These are phyloP conservation scores for Pythium brachiatum DNA, from an alignment of 352 stramenopile genomes.

Conservation along the genomic window DNA sequence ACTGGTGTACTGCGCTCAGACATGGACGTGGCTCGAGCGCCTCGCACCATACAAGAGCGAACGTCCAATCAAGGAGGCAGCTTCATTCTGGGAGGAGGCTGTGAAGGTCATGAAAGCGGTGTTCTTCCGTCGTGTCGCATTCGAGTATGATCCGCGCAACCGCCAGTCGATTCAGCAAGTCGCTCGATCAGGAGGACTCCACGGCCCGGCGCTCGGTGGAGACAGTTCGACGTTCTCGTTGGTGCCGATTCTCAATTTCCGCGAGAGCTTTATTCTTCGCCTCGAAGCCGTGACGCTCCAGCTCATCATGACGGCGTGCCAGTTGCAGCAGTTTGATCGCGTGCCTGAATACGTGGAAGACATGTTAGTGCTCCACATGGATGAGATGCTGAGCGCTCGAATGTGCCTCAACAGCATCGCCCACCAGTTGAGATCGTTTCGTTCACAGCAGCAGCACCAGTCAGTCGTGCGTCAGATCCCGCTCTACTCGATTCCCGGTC, in stretches of 20 bases:
- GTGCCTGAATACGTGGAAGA: slow-evolving; percentile 75
- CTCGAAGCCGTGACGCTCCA: slow-evolving; percentile 68
- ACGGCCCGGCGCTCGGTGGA: slow-evolving; percentile 8
- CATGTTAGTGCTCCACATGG: slow-evolving; percentile 56
- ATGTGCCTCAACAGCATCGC: slow-evolving; percentile 75
- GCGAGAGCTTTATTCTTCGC: slow-evolving; percentile 67
- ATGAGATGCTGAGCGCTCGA: slow-evolving; percentile 70
- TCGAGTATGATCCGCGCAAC: slow-evolving; percentile 40
- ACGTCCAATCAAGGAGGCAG: slow-evolving; percentile 69
- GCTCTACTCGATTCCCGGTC: slow-evolving; percentile 23
- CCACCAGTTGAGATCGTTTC: slow-evolving; percentile 70
- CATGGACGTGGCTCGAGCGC: slow-evolving; percentile 77
- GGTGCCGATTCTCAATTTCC: slow-evolving; percentile 82
- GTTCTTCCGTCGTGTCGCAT: slow-evolving; percentile 74
- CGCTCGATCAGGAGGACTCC: slow-evolving; percentile 22
- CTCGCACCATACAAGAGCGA: slow-evolving; percentile 78
- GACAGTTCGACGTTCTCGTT: slow-evolving; percentile 51
- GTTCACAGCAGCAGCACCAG: slow-evolving; percentile 44
- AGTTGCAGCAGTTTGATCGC: slow-evolving; percentile 77
- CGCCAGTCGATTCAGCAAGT: slow-evolving; percentile 22
- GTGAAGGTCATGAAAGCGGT: slow-evolving; percentile 73
- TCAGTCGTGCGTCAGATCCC: slow-evolving; percentile 27
- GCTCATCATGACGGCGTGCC: slow-evolving; percentile 67
- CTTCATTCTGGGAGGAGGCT: slow-evolving; percentile 78
- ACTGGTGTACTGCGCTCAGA: slow-evolving; percentile 60